A percentile compares a stretch with the other conserved stretches of the same genome.
phyloP scores from a whole-genome alignment of 306 rosid species.

The Castanea mollissima region DNA sequence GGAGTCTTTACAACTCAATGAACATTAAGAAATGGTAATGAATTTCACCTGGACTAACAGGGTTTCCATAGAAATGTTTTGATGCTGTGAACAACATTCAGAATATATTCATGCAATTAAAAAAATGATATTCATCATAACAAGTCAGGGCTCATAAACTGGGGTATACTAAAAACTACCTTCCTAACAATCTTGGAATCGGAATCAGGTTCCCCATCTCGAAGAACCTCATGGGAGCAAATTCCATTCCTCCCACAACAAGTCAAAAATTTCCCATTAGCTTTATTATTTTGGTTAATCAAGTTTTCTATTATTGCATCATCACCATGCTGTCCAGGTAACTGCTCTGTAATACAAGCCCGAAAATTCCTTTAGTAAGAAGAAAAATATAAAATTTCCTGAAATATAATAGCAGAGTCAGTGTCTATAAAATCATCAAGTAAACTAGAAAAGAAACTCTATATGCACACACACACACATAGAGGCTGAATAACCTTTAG shows the following conservation, averaged over 20 bases:
- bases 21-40: background rate
- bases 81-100: background rate
- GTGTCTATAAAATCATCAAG: background rate
- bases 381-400: constrained; percentile 4
- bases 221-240: constrained; percentile 90
- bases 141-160: constrained; percentile 10
- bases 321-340: constrained; percentile 35
- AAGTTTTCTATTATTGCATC: constrained; percentile 32
- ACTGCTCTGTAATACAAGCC: constrained; percentile 44
- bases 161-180: constrained; percentile 36
- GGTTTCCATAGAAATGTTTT: background rate
- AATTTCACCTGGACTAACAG: background rate
- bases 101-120: constrained; percentile 1
- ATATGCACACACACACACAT: no score
- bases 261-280: constrained; percentile 37
- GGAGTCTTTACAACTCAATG: constrained; percentile 3
- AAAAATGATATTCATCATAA: constrained; percentile 17
- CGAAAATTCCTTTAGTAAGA: constrained; percentile 9
- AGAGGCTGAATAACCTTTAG: background rate
- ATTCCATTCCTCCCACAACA: constrained; percentile 80
- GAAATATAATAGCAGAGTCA: constrained; percentile 1
- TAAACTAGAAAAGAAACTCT: constrained; percentile 16
- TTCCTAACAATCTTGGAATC: constrained; percentile 54
- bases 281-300: constrained; percentile 26
- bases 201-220: constrained; percentile 54